Base-by-base conservation (phyloP, 345 rosid species). In the Lagerstroemia speciosa region DNA sequence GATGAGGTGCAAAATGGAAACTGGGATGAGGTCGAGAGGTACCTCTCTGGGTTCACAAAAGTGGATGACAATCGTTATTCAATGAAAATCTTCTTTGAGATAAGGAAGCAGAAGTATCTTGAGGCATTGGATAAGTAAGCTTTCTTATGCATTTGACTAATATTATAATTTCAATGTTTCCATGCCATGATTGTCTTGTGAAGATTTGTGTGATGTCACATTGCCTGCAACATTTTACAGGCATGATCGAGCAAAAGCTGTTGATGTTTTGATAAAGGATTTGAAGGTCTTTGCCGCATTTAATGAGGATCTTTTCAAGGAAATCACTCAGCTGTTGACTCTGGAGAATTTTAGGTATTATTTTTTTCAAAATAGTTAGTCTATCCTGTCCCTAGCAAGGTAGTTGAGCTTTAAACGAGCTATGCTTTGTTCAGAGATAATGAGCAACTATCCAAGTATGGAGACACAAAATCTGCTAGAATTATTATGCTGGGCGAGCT, bases 81-180 rank as follows among this genome's bases (percentile, higher is more conserved):
- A 37, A 90, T 87, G 93, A 90, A 90, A 81, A 90, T 90, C 60
- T 90, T 90, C 79, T 90, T 90, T 76, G 96, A 90, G 77, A 88
- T 90, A 69, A 84, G 93, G 82, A 88, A 90, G 86, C 97, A 90
- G 67, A 90, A 90, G 80, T 90, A 90, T 81, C 89, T 90, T 29
- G 97, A 90, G 78, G 97, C 97, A 9, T 88, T 90, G 65, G 97
- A 90, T 78, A 76, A 85, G 96, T 87, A 69, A 55, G 46, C 58
- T 2, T 66, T 12, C 33, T 66, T 27, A 64, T 64, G 38, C 70
- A 30, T 43, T 20, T 67, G 61, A n/a, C n/a, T n/a, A n/a, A n/a
- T n/a, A 29, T 10, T 58, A 58, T 58, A 10, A 24, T 53, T 14
- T 53, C 12, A 53, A 19, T 1, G 30, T n/a, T 53, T 48, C 53